These are phyloP conservation scores for Podospora anserina DNA, from an alignment of 495 filamentous ascomycete genomes.

Conservation along the genomic window DNA sequence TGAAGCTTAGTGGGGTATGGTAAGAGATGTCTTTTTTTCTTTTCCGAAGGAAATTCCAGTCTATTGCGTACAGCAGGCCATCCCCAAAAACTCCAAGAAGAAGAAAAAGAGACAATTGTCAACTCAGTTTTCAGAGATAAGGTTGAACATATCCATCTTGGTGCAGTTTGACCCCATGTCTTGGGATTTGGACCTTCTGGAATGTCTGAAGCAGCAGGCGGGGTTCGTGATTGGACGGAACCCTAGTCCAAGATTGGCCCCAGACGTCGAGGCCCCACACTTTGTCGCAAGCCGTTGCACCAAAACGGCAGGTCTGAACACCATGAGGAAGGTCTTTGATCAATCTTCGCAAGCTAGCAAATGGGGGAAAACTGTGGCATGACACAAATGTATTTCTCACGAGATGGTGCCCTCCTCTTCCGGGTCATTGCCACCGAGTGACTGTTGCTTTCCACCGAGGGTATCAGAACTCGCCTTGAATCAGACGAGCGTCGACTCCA, in stretches of 20 bases:
- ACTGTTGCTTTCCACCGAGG: background rate
- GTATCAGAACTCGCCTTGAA: background rate
- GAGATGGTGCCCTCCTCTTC: background rate
- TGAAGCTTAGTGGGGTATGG: background rate
- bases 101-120: background rate
- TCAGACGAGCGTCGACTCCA: background rate
- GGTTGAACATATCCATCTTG: background rate
- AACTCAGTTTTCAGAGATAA: background rate
- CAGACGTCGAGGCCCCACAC: background rate
- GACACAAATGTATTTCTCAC: background rate
- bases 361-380: background rate
- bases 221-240: background rate
- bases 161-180: background rate
- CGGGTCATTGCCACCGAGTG: background rate
- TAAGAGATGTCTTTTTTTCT: background rate
- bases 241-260: background rate
- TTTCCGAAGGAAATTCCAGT: background rate
- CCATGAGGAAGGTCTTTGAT: background rate
- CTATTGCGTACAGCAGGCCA: conserved; percentile 2
- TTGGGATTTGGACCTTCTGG: conserved; percentile 5
- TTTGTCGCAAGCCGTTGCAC: conserved; percentile 2
- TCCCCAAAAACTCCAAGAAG: background rate
- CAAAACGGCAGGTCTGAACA: conserved; percentile 2
- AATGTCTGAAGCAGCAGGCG: background rate
- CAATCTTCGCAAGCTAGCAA: background rate